Evolutionary conservation across 2,329 filamentous ascomycete species (phyloP).

Genomic region (Exophiala sp.): DNA sequence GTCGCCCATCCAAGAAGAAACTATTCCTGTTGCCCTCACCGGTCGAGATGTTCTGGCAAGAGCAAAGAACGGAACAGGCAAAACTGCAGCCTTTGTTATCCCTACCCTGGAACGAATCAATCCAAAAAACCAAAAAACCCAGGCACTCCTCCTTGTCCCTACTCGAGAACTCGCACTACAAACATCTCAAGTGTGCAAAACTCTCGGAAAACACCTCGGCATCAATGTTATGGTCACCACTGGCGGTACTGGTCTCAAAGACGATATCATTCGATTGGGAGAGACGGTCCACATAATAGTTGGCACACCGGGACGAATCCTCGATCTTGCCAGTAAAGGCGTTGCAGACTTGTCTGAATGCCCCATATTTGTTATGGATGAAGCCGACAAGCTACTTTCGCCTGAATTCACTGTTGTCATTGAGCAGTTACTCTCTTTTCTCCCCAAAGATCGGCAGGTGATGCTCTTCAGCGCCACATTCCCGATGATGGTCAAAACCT

Average conservation of each 20-base stretch:
- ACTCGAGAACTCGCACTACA: constrained; percentile 96
- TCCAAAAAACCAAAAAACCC: constrained; percentile 92
- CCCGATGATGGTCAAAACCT: constrained; percentile 92
- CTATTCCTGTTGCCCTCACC: constrained; percentile 92
- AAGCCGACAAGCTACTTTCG: constrained; percentile 96
- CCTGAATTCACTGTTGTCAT: constrained; percentile 96
- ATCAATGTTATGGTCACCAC: constrained; percentile 99
- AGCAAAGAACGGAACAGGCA: constrained; percentile 98
- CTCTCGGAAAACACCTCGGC: constrained; percentile 90
- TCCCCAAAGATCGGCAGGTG: constrained; percentile 95
- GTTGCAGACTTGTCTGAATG: constrained; percentile 95
- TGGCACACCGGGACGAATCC: constrained; percentile 91
- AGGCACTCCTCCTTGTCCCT: constrained; percentile 92
- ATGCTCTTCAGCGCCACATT: constrained; percentile 99
- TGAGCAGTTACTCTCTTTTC: constrained; percentile 90
- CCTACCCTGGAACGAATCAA: constrained; percentile 94
- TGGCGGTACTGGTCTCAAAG: constrained; percentile 87
- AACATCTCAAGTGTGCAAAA: constrained; percentile 99
- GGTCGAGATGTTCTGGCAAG: constrained; percentile 92
- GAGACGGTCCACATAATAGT: constrained; percentile 97
- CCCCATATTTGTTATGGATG: constrained; percentile 98
- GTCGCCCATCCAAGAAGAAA: constrained; percentile 98
- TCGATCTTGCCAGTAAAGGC: constrained; percentile 92
- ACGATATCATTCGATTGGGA: constrained; percentile 92
- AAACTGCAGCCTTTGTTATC: constrained; percentile 97